Evolutionary conservation across 306 rosid species (phyloP), one percentile per base, ranked within the genome.

Genomic region (Vigna angularis): DNA sequence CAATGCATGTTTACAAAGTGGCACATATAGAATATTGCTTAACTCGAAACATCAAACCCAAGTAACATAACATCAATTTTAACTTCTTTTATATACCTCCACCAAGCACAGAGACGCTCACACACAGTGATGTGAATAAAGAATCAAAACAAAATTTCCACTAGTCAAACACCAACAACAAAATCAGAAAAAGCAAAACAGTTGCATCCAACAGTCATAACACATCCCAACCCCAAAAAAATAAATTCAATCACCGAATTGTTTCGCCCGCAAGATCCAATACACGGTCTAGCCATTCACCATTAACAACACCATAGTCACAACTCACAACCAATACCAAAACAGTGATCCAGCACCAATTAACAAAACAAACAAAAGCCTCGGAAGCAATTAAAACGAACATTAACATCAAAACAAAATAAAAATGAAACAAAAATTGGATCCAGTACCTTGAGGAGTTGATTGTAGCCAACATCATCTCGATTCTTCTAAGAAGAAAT

Each of bases 381-480:
- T 63, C 7, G 32, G 65, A 57, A 71, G 59, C 14, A 56, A 68
- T 40, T 22, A 42, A 50, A 52, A 8, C 5, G 22, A 57, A 53
- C 1, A 9, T 53, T n/a, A 83, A 59, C 18, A 88, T 28, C 3
- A 28, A 28, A 28, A 71, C 50, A 17, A 52, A 62, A 63, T 57
- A 58, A 3, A 22, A 89, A 71, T 59, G 59, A 61, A 5, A 8
- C 58, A 78, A 52, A 42, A 73, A 72, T 7, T 22, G 66, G 88
- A 78, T 79, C 62, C 59, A 79, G 78, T 83, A 95, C 99, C 97
- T 87, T 93, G 86, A 90, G 98, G 73, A 95, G 97, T 87, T 91
- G 99, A 87, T 83, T 85, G 87, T 78, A 91, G 86, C 89, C 73
- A 68, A 96, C 91, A 61, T 90, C 92, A 11, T 84, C 91, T 17